Percentiles rank a stretch among this genome's conserved stretches.
Conservation (phyloP, 164 flowering plant genomes). For the Vitis rupestris region DNA sequence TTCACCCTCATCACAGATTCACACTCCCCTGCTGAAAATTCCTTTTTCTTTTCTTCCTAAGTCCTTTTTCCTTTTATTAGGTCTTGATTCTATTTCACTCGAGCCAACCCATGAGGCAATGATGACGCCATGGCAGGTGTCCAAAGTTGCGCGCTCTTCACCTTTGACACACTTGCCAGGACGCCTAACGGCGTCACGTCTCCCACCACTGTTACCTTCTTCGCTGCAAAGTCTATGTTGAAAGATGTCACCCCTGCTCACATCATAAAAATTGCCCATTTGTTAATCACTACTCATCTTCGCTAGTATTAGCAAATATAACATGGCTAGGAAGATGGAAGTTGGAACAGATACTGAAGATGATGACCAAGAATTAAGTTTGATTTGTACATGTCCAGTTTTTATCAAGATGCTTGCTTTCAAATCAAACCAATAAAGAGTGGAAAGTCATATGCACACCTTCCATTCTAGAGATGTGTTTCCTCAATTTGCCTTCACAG, state of each 20-base stretch:
- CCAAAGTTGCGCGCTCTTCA: constrained; percentile 47
- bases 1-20: background rate
- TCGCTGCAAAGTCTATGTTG: constrained; percentile 50
- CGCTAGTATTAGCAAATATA: background rate
- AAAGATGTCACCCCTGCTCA: constrained; percentile 48
- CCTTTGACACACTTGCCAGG: constrained; percentile 41
- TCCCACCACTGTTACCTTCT: constrained; percentile 49
- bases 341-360: too few species aligned
- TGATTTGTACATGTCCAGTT: too few species aligned
- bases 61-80: too few species aligned
- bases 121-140: constrained; percentile 12
- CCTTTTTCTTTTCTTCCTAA: too few species aligned
- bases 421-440: too few species aligned
- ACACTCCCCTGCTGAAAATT: too few species aligned
- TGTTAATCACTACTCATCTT: background rate
- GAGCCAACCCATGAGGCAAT: background rate
- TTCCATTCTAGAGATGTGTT: constrained; percentile 44
- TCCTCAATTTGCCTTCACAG: constrained; percentile 45
- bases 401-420: too few species aligned
- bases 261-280: background rate
- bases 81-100: constrained; percentile 2
- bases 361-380: too few species aligned
- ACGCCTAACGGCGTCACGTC: constrained; percentile 41
- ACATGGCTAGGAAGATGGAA: too few species aligned
- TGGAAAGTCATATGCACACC: constrained; percentile 13